Conservation (phyloP, 1,284 basidiomycete genomes). For the Apiotrichum siamense region DNA sequence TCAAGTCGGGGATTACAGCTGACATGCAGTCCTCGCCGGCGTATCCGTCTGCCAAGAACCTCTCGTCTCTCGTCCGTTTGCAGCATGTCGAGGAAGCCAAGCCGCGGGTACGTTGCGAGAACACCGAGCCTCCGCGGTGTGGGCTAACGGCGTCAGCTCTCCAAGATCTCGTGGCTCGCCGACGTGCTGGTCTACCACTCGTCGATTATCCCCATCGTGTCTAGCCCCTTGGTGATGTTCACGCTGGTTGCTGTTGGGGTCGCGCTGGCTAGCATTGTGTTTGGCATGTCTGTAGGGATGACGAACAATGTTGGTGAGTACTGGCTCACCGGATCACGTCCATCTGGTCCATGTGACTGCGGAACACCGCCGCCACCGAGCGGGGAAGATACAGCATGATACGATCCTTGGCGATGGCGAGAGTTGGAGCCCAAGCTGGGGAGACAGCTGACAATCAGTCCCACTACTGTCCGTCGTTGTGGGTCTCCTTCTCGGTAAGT, state of each 20-base stretch:
- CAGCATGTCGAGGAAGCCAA: conserved; percentile 42
- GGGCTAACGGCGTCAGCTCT: conserved; percentile 14
- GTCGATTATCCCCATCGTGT: conserved; percentile 54
- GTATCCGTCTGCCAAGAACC: conserved; percentile 13
- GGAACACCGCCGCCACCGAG: too few species aligned
- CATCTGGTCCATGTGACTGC: too few species aligned
- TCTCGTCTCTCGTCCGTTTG: conserved; percentile 34
- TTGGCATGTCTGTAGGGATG: conserved; percentile 36
- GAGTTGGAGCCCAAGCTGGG: too few species aligned
- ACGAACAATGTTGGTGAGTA: conserved; percentile 44
- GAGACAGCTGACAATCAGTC: conserved; percentile 48
- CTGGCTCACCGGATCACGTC: too few species aligned
- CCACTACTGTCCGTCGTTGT: conserved; percentile 85
- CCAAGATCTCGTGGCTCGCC: conserved; percentile 78
- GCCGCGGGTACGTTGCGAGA: conserved; percentile 29
- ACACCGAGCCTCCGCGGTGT: too few species aligned
- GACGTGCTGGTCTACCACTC: conserved; percentile 67
- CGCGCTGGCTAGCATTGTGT: conserved; percentile 36
- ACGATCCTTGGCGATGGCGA: too few species aligned
- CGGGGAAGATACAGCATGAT: too few species aligned
- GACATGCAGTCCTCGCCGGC: too few species aligned
- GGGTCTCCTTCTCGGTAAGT: conserved; percentile 46
- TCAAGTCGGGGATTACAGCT: too few species aligned
- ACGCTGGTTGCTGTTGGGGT: conserved; percentile 60
- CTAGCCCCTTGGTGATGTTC: conserved; percentile 67